A percentile compares a stretch with the other conserved stretches of the same genome.
Conservation (phyloP, 2,329 filamentous ascomycete genomes). For the Neofusicoccum ribis region DNA sequence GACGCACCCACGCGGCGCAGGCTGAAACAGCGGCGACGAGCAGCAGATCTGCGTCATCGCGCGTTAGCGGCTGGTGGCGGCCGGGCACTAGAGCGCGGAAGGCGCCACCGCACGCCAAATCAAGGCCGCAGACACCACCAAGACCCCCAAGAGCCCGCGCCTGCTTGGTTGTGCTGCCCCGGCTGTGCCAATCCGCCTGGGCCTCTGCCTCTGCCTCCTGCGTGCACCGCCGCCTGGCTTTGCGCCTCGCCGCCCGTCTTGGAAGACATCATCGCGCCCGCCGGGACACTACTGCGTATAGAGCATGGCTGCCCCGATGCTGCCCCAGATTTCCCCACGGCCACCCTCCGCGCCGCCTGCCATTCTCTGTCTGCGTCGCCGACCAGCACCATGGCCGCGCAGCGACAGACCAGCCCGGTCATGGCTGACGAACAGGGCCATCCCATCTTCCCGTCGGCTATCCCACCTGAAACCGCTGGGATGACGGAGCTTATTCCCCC, state of each 20-base stretch:
- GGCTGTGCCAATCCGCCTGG: background rate
- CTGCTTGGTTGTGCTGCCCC: background rate
- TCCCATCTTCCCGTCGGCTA: background rate
- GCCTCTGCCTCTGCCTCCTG: no score
- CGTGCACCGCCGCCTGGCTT: background rate
- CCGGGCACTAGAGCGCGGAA: background rate
- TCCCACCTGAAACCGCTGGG: slow-evolving; percentile 17
- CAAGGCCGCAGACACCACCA: background rate
- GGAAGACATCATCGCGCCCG: background rate
- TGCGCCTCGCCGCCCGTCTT: background rate
- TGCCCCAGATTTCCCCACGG: background rate
- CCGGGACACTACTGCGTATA: background rate
- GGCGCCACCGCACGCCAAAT: background rate
- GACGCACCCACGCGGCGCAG: no score
- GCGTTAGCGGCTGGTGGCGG: background rate
- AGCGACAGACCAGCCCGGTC: slow-evolving; percentile 3
- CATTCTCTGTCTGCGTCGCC: background rate
- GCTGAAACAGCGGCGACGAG: background rate
- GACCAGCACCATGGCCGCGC: background rate
- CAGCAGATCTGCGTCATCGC: background rate
- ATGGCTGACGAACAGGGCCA: background rate
- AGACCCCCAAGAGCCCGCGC: background rate
- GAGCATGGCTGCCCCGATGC: background rate
- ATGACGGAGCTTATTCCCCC: slow-evolving; percentile 10
- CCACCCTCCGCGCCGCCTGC: background rate